These are phyloP conservation scores for Pseudonectria buxi DNA, from an alignment of 2,329 filamentous ascomycete genomes.

Conservation along the genomic window DNA sequence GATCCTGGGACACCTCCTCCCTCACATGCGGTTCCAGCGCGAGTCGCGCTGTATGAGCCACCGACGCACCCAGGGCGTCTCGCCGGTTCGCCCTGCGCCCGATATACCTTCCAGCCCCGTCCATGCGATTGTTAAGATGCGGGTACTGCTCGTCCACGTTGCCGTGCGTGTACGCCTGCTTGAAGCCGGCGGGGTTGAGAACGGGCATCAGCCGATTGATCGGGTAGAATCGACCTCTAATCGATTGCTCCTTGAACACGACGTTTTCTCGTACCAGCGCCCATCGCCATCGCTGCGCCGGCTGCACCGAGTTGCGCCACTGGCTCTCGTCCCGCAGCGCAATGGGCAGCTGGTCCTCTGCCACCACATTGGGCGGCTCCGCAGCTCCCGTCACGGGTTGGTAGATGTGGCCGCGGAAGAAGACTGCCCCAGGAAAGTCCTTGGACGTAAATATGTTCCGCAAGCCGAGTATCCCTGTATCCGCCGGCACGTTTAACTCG, in stretches of 20 bases:
- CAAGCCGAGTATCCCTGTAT: slow-evolving; percentile 31
- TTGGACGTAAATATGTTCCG: slow-evolving; percentile 33
- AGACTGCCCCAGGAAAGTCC: slow-evolving; percentile 28
- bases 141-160: slow-evolving; percentile 38
- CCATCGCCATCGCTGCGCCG: slow-evolving; percentile 30
- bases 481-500: slow-evolving; percentile 28
- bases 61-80: slow-evolving; percentile 37
- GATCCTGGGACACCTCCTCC: slow-evolving; percentile 23
- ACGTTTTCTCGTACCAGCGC: slow-evolving; percentile 38
- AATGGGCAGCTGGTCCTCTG: slow-evolving; percentile 34
- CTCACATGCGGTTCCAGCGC: slow-evolving; percentile 29
- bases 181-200: slow-evolving; percentile 34
- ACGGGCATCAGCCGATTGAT: slow-evolving; percentile 46
- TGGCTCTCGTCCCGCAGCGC: slow-evolving; percentile 33
- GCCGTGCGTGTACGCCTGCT: slow-evolving; percentile 31
- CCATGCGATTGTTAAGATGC: slow-evolving; percentile 48
- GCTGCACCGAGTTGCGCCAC: slow-evolving; percentile 32
- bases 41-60: slow-evolving; percentile 31
- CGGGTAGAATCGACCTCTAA: slow-evolving; percentile 53
- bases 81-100: slow-evolving; percentile 34
- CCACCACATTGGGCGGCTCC: slow-evolving; percentile 20
- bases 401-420: slow-evolving; percentile 37
- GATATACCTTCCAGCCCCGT: slow-evolving; percentile 33
- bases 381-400: slow-evolving; percentile 25
- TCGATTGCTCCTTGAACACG: slow-evolving; percentile 39